Evolutionary conservation across 2,329 filamentous ascomycete genomes (phyloP).

Genomic region (Ascosphaera acerosa): DNA sequence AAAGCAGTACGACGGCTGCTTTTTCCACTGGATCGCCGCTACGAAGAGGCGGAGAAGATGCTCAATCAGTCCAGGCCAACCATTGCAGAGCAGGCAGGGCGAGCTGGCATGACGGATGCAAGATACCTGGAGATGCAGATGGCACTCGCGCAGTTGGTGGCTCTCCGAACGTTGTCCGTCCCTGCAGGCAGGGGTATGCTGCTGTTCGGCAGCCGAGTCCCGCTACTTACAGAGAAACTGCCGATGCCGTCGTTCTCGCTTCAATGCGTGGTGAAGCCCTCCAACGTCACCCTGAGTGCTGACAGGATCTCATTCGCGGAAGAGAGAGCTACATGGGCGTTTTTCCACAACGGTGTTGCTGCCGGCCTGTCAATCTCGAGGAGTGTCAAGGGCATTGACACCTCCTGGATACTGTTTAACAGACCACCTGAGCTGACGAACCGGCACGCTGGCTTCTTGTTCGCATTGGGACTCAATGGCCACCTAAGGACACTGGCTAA

Average conservation of each 20-base stretch:
- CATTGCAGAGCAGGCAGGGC: constrained; percentile 47
- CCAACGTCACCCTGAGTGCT: constrained; percentile 77
- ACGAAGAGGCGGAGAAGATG: constrained; percentile 61
- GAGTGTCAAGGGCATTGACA: constrained; percentile 79
- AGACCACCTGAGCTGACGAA: constrained; percentile 84
- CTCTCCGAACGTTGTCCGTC: constrained; percentile 66
- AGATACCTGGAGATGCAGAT: constrained; percentile 84
- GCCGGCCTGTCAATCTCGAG: constrained; percentile 76
- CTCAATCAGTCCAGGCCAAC: constrained; percentile 68
- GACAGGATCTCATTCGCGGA: constrained; percentile 73
- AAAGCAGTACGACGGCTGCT: constrained; percentile 62
- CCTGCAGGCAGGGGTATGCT: constrained; percentile 69
- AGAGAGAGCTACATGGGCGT: constrained; percentile 94
- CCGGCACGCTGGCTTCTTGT: constrained; percentile 78
- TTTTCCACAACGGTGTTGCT: constrained; percentile 92
- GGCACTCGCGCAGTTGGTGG: constrained; percentile 62
- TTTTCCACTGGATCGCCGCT: constrained; percentile 73
- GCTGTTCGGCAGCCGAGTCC: constrained; percentile 66
- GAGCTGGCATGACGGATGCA: constrained; percentile 59
- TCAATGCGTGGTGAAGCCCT: constrained; percentile 73
- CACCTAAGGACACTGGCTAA: constrained; percentile 88
- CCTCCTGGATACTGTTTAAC: constrained; percentile 97
- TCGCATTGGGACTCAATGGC: constrained; percentile 78
- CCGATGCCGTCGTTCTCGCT: constrained; percentile 76
- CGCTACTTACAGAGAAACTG: constrained; percentile 78